phyloP scores from a whole-genome alignment of 371 early-diverging fungal genomes.

The Apophysomyces elegans region DNA sequence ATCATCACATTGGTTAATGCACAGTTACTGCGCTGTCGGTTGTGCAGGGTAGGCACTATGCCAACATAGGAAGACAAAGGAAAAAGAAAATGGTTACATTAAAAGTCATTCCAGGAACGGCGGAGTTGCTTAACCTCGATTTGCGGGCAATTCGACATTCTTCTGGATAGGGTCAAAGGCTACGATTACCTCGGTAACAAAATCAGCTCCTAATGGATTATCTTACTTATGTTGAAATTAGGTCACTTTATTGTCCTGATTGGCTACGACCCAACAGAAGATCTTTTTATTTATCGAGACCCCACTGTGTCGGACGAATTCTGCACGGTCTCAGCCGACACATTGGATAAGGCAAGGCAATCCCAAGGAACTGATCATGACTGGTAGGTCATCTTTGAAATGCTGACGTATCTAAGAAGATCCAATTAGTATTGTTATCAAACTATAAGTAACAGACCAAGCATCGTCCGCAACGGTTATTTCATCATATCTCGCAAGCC shows the following conservation, averaged over 20 bases:
- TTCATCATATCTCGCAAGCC: no score
- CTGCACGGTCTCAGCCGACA: slow-evolving; percentile 64
- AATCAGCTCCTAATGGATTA: no score
- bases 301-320: slow-evolving; percentile 65
- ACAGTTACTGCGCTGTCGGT: slow-evolving; percentile 60
- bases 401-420: background rate
- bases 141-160: slow-evolving; percentile 47
- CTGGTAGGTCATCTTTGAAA: slow-evolving; percentile 40
- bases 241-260: slow-evolving; percentile 79
- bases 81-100: background rate
- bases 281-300: slow-evolving; percentile 76
- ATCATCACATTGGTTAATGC: slow-evolving; percentile 79
- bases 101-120: slow-evolving; percentile 33
- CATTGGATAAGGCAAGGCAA: slow-evolving; percentile 65
- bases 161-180: slow-evolving; percentile 36
- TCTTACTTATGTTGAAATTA: slow-evolving; percentile 14
- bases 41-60: slow-evolving; percentile 50
- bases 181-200: slow-evolving; percentile 8
- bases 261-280: slow-evolving; percentile 69
- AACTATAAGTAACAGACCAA: background rate
- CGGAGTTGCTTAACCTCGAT: slow-evolving; percentile 41
- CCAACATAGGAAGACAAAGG: background rate
- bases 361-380: slow-evolving; percentile 76
- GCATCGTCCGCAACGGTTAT: no score
- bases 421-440: background rate